Evolutionary conservation across 2,329 filamentous ascomycete genomes (phyloP).

Genomic region (Magnaporthiopsis incrustans): DNA sequence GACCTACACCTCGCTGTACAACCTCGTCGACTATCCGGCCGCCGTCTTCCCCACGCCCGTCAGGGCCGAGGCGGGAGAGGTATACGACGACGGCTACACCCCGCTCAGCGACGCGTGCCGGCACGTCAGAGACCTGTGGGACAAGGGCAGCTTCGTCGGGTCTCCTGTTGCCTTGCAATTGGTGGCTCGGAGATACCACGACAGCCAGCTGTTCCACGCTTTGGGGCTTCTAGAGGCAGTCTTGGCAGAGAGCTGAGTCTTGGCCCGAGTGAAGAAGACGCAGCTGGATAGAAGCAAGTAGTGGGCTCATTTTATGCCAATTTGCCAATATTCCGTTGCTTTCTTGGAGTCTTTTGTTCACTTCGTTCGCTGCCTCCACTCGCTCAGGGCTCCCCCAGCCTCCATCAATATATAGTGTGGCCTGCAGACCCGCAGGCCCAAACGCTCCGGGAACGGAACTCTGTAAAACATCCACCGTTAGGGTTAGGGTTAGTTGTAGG

Average conservation of each 20-base stretch:
- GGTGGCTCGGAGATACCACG: constrained; percentile 42
- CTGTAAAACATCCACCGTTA: no score
- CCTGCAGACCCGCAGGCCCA: no score
- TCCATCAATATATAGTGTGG: no score
- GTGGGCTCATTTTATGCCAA: no score
- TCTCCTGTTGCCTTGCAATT: constrained; percentile 45
- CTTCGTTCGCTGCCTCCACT: no score
- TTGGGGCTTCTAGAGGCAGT: neutral
- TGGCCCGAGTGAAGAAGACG: no score
- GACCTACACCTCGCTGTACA: constrained; percentile 62
- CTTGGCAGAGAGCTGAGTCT: neutral
- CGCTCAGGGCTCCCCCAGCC: no score
- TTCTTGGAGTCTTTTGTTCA: no score
- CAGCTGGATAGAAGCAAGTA: no score
- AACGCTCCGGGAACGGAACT: no score
- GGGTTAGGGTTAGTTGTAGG: no score
- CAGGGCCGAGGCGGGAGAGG: constrained; percentile 18
- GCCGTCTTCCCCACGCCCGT: constrained; percentile 49
- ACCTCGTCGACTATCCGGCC: constrained; percentile 59
- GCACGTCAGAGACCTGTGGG: constrained; percentile 20
- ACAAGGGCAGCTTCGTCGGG: constrained; percentile 36
- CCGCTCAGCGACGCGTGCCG: constrained; percentile 16
- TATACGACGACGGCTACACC: constrained; percentile 17
- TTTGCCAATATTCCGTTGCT: no score
- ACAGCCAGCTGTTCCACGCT: constrained; percentile 28